Conservation (phyloP, 495 filamentous ascomycete species). For the Penicillium malachiteum region DNA sequence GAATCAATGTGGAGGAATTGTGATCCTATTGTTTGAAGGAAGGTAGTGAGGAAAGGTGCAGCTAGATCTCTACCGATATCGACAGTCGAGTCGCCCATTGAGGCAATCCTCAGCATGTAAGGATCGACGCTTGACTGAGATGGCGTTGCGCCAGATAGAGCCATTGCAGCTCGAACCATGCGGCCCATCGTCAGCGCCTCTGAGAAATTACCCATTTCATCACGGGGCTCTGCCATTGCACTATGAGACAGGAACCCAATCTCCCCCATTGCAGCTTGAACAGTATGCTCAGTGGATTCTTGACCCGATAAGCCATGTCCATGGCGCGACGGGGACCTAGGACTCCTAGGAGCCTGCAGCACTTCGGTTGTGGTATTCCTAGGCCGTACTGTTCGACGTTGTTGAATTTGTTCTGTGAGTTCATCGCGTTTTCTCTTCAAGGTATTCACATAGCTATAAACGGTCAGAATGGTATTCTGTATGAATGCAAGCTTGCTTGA, state of each 20-base stretch:
- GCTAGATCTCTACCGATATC: slow-evolving; percentile 9
- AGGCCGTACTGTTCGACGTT: slow-evolving; percentile 8
- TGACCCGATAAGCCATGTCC: background rate
- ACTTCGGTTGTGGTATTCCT: background rate
- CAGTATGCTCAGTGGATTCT: slow-evolving; percentile 10
- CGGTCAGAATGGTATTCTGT: background rate
- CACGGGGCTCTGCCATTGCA: slow-evolving; percentile 32
- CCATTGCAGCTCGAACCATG: slow-evolving; percentile 23
- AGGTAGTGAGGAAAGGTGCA: slow-evolving; percentile 12
- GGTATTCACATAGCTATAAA: slow-evolving; percentile 24
- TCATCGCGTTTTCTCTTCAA: slow-evolving; percentile 24
- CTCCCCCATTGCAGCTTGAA: slow-evolving; percentile 29
- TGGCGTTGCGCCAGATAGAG: slow-evolving; percentile 17
- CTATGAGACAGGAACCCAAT: slow-evolving; percentile 30
- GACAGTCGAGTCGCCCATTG: background rate
- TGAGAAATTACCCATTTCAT: slow-evolving; percentile 18
- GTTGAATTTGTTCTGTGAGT: slow-evolving; percentile 12
- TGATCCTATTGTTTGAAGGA: slow-evolving; percentile 8
- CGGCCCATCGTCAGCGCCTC: slow-evolving; percentile 21
- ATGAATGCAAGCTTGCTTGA: background rate
- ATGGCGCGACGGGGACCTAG: background rate
- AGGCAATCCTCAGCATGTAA: background rate
- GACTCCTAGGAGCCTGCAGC: background rate
- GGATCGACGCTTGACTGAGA: slow-evolving; percentile 9
- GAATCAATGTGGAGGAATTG: slow-evolving; percentile 16